Base-by-base conservation (phyloP, 257 asterid species). In the Jaltomata sinuosa region DNA sequence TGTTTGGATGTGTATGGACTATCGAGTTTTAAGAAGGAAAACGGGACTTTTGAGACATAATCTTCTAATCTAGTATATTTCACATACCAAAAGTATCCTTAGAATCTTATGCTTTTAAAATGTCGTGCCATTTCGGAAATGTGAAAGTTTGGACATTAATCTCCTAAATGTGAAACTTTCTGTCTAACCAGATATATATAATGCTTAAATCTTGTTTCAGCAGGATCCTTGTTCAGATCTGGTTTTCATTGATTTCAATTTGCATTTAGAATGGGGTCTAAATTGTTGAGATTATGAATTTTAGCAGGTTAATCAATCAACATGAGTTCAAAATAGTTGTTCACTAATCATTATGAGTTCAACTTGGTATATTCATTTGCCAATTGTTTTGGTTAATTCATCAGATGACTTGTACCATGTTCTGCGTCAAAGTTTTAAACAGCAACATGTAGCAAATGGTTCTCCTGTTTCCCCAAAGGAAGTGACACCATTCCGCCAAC, bases 391-490 rank as follows among this genome's bases (percentile, higher is more conserved):
- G 16, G 22, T 15, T 18, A 27, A 76, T 76, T 47, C 61, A 47
- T 76, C 81, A 76, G 81, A 76, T 76, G 81, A 25, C 81, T 15
- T 76, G 81, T 76, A 76, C 42, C 61, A 27, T 76, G 61, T 45
- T 47, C 42, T 76, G 81, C 81, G 9, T 76, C 81, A 76, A 76
- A 72, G 55, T 42, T 72, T 72, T 42, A 72, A 18, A 72, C 57
- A 72, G 22, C 14, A 42, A 27, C 42, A 72, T 42, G 80, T 16
- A 72, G 80, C 57, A 22, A 27, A 76, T 15, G 61, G 25, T 76
- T 76, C 81, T 76, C 81, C 81, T 76, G 61, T 76, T 76, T 76
- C 81, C 61, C 81, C 81, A 49, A 45, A 76, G 22, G 61, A 76
- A 47, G 42, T 27, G 81, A 76, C 6, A 15, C 15, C 61, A 49